Percentiles rank a stretch among this genome's conserved stretches.
phyloP scores from a whole-genome alignment of 1,139 yeast genomes.

The Scheffersomyces stambukii region DNA sequence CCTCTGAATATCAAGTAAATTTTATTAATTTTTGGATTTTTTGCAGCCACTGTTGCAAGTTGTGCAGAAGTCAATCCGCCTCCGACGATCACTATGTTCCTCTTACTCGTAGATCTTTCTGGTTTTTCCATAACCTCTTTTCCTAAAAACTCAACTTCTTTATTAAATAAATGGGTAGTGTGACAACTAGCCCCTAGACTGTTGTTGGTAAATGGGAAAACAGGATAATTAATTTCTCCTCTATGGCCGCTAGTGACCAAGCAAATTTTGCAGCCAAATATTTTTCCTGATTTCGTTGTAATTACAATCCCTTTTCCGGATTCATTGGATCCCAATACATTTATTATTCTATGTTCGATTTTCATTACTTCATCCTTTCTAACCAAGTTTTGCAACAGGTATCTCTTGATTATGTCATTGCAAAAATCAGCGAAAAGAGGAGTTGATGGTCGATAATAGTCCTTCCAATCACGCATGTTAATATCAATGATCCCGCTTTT shows the following conservation, averaged over 20 bases:
- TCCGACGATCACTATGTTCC: constrained; percentile 36
- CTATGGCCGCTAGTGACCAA: constrained; percentile 41
- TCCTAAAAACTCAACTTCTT: constrained; percentile 21
- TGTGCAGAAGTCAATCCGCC: constrained; percentile 51
- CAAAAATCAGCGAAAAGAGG: constrained; percentile 39
- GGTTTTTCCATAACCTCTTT: constrained; percentile 11
- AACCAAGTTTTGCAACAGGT: constrained; percentile 25
- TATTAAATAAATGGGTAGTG: constrained; percentile 36
- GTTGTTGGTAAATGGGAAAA: constrained; percentile 20
- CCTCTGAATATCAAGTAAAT: constrained; percentile 38
- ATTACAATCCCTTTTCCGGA: constrained; percentile 29
- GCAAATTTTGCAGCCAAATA: constrained; percentile 32
- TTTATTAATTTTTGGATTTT: constrained; percentile 22
- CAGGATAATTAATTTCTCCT: constrained; percentile 35
- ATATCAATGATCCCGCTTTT: constrained; percentile 33
- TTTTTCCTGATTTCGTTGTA: constrained; percentile 22
- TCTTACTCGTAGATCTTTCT: constrained; percentile 1
- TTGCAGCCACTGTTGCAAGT: constrained; percentile 37
- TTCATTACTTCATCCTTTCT: constrained; percentile 31
- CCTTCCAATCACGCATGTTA: constrained; percentile 45
- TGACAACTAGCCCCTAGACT: constrained; percentile 36
- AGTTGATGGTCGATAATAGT: constrained; percentile 45
- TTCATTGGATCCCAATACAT: no score
- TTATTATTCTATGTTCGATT: constrained; percentile 26
- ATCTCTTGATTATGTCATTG: constrained; percentile 28